Evolutionary conservation across 345 rosid species (phyloP), one percentile per base, ranked within the genome.

Genomic region (Crucihimalaya himalaica): DNA sequence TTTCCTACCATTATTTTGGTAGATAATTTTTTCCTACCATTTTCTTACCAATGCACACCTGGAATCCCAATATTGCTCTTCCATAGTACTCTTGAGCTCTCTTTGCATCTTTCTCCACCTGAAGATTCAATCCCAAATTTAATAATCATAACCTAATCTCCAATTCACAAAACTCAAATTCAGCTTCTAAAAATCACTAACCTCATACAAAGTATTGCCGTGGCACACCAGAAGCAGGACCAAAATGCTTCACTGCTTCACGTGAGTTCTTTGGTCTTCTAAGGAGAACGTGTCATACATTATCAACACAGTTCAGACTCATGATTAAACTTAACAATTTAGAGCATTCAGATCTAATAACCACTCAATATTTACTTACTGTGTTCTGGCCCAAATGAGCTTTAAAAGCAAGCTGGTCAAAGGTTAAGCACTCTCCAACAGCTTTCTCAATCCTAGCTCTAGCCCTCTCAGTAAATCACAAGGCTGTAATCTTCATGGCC

Each of bases 171-270:
- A 37, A 4, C 15, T 50, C 9, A 29, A 21, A 42, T 29, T 53
- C 55, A 42, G 32, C 32, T 39, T 21, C 1, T n/a, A n/a, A n/a
- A n/a, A 25, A 50, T 61, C 25, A 5, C 19, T 74, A 18, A 93
- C 98, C 96, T 93, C 96, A 27, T 86, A 82, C 32, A 93, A 71
- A 77, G 69, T 91, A 59, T 78, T 88, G 8, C 84, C 97, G 80
- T 93, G 98, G 98, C 54, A 93, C 97, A 74, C 98, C 96, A 43
- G 98, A 97, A 48, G 98, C 97, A 2, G 85, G 93, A 4, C 98
- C 98, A 46, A 93, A 93, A 80, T 93, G 98, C 81, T 90, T 93
- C 73, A 90, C 98, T 20, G 96, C 98, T 66, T 93, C 97, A 61
- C 97, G 93, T 0, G 88, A 75, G 81, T 87, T 93, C 96, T 89